Evolutionary conservation across 306 rosid species (phyloP).

Genomic region (Rosa multiflora): DNA sequence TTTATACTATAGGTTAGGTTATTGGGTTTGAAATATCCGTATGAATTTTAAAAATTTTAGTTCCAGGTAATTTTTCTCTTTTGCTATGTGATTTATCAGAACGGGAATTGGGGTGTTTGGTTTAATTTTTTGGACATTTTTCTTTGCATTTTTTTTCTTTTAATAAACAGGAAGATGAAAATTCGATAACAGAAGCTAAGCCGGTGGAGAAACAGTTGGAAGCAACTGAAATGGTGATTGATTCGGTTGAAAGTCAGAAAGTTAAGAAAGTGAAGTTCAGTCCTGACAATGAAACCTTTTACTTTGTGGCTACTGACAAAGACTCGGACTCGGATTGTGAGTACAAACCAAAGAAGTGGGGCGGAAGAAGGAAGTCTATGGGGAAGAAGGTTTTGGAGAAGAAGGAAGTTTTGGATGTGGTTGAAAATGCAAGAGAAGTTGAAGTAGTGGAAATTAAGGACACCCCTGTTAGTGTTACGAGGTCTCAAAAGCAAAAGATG

Average conservation of each 20-base stretch:
- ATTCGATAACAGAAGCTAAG: background rate
- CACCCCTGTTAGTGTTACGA: background rate
- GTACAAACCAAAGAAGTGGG: conserved; percentile 3
- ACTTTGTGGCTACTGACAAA: conserved; percentile 22
- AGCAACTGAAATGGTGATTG: conserved; percentile 15
- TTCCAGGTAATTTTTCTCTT: background rate
- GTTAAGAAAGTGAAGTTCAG: conserved; percentile 35
- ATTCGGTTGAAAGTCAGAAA: background rate
- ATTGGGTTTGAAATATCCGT: background rate
- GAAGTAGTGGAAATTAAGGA: background rate
- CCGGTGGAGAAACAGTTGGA: background rate
- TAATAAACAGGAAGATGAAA: conserved; percentile 22
- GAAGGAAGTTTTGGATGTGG: background rate
- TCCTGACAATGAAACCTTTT: conserved; percentile 31
- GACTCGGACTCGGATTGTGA: conserved; percentile 19
- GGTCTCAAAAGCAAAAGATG: conserved; percentile 11
- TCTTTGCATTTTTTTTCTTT: background rate
- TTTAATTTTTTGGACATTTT: background rate
- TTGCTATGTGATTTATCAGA: background rate
- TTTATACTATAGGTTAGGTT: background rate
- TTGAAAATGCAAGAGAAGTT: background rate
- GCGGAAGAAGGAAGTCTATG: conserved; percentile 11
- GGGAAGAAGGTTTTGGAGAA: background rate
- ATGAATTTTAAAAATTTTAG: background rate
- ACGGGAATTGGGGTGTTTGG: background rate